phyloP scores from a whole-genome alignment of 495 filamentous ascomycete species.

The Pyrenula massariospora region DNA sequence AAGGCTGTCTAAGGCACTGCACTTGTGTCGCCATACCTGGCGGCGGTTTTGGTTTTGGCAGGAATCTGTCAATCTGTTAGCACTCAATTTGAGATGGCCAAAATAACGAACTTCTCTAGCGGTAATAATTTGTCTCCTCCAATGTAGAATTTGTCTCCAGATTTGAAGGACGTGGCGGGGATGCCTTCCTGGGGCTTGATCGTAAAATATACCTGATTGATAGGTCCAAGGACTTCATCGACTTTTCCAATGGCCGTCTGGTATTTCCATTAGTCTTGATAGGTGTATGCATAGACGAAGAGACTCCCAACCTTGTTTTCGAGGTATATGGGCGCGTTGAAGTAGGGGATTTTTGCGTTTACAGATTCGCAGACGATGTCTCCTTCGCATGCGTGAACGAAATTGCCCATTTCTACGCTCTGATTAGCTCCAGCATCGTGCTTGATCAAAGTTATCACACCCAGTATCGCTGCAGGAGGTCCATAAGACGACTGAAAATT shows the following conservation, averaged over 20 bases:
- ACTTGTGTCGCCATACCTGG: constrained; percentile 41
- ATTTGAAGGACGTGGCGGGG: constrained; percentile 84
- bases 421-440: constrained; percentile 11
- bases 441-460: constrained; percentile 28
- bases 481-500: constrained; percentile 53
- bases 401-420: constrained; percentile 71
- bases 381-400: constrained; percentile 88
- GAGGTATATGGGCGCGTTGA: constrained; percentile 96
- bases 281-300: constrained; percentile 12
- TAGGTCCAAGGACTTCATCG: constrained; percentile 67
- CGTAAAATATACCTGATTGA: constrained; percentile 97
- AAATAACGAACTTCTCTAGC: constrained; percentile 54
- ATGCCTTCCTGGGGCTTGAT: constrained; percentile 95
- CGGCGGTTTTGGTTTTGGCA: constrained; percentile 84
- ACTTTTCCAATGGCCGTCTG: constrained; percentile 49
- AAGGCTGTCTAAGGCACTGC: constrained; percentile 16
- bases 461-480: constrained; percentile 54
- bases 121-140: constrained; percentile 88
- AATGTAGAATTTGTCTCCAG: constrained; percentile 95
- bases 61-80: constrained; percentile 46
- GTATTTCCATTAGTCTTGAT: neutral
- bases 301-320: constrained; percentile 72
- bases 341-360: constrained; percentile 94
- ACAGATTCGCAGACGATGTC: constrained; percentile 91
- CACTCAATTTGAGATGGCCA: neutral